phyloP scores from a whole-genome alignment of 306 rosid species.

The Abrus precatorius region DNA sequence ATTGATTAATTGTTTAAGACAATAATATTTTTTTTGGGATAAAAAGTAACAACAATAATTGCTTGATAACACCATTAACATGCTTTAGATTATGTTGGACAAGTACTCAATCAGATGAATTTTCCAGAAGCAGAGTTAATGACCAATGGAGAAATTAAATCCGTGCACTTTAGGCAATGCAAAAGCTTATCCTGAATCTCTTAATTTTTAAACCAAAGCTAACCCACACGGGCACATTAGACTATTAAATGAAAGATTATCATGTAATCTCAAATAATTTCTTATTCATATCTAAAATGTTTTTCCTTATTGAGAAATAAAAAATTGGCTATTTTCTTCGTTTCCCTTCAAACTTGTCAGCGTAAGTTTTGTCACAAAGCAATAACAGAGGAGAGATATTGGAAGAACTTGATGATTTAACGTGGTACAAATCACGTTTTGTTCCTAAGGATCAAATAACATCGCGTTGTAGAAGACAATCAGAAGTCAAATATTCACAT shows the following conservation, averaged over 20 bases:
- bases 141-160: background rate
- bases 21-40: background rate
- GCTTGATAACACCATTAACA: background rate
- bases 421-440: background rate
- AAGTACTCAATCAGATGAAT: too few species aligned
- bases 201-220: too few species aligned
- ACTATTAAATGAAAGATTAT: too few species aligned
- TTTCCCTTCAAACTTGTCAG: background rate
- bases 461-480: background rate
- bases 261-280: background rate
- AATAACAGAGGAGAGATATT: background rate
- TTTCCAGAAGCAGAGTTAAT: background rate
- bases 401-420: background rate
- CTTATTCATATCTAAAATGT: background rate
- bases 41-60: background rate
- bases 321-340: background rate
- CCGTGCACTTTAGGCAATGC: background rate
- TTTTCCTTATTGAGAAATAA: background rate
- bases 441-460: background rate
- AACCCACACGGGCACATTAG: too few species aligned
- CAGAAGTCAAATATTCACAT: background rate
- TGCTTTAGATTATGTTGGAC: background rate
- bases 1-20: too few species aligned
- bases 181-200: too few species aligned
- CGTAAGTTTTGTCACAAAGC: background rate